Evolutionary conservation across 73 alveolate species (phyloP).

Genomic region (Paraurostyla sp.): DNA sequence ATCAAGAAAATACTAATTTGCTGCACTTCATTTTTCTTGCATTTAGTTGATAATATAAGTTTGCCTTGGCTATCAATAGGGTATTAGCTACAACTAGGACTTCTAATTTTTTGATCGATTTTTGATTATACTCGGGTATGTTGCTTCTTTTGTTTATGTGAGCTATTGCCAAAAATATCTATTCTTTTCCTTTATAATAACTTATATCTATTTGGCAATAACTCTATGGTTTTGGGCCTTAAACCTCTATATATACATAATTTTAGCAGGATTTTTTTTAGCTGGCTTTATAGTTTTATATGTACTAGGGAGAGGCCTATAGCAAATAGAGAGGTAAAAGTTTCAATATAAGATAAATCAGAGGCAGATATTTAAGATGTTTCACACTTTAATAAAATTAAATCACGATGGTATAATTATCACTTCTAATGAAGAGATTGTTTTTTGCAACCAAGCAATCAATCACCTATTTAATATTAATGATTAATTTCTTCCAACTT

Average conservation of each 20-base stretch:
- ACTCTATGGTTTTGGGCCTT: slow-evolving; percentile 16
- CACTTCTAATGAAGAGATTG: slow-evolving; percentile 1
- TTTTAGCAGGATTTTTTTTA: not conserved
- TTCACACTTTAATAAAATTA: not conserved
- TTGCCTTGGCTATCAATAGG: not conserved
- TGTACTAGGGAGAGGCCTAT: not conserved
- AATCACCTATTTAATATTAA: not conserved
- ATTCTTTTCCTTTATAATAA: not conserved
- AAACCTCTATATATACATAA: not conserved
- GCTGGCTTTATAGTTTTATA: slow-evolving; percentile 4
- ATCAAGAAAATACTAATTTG: not conserved
- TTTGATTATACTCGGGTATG: not conserved
- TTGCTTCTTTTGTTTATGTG: not conserved
- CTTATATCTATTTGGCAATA: not conserved
- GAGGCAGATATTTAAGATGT: not conserved
- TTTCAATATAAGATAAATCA: not conserved
- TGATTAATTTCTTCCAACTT: too few species aligned
- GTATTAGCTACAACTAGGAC: not conserved
- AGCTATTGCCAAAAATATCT: not conserved
- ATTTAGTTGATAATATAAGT: not conserved
- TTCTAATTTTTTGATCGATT: slow-evolving; percentile 3
- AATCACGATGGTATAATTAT: slow-evolving; percentile 39
- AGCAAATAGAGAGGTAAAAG: slow-evolving; percentile 1
- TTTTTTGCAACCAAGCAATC: not conserved
- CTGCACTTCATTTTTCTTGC: not conserved